A percentile compares a stretch with the other conserved stretches of the same genome.
Evolutionary conservation across 345 rosid species (phyloP).

Genomic region (Pugionium cornutum): DNA sequence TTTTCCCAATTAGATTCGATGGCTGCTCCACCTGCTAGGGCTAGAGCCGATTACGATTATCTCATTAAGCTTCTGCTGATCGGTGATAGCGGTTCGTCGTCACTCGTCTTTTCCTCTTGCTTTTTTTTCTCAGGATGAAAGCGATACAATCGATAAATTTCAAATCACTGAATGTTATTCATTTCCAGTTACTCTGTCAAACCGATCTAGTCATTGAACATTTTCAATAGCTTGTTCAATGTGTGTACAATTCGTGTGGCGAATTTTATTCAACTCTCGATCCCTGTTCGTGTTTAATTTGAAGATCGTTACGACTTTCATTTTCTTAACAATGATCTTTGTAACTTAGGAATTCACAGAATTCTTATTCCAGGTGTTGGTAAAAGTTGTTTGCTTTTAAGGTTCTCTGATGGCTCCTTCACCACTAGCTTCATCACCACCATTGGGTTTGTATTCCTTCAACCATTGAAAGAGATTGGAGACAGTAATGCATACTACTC

Average conservation of each 20-base stretch:
- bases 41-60: conserved; percentile 78
- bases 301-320: neutral
- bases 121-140: conserved; percentile 8
- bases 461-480: conserved; percentile 6
- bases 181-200: too few species aligned
- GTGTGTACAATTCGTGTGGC: too few species aligned
- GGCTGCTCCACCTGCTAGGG: conserved; percentile 81
- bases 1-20: conserved; percentile 32
- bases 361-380: conserved; percentile 62
- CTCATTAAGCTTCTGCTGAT: conserved; percentile 72
- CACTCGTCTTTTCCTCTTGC: neutral
- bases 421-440: conserved; percentile 97
- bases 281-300: neutral
- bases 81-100: conserved; percentile 62
- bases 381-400: conserved; percentile 92
- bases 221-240: too few species aligned
- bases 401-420: conserved; percentile 95
- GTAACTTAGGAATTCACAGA: neutral
- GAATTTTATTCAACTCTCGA: too few species aligned
- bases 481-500: neutral
- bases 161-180: neutral
- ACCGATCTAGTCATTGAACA: too few species aligned
- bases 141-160: conserved; percentile 19
- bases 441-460: conserved; percentile 62
- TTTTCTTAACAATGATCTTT: conserved; percentile 18